A percentile compares a stretch with the other conserved stretches of the same genome.
Conservation (phyloP, 2,329 filamentous ascomycete species). For the Corinectria fuckeliana region DNA sequence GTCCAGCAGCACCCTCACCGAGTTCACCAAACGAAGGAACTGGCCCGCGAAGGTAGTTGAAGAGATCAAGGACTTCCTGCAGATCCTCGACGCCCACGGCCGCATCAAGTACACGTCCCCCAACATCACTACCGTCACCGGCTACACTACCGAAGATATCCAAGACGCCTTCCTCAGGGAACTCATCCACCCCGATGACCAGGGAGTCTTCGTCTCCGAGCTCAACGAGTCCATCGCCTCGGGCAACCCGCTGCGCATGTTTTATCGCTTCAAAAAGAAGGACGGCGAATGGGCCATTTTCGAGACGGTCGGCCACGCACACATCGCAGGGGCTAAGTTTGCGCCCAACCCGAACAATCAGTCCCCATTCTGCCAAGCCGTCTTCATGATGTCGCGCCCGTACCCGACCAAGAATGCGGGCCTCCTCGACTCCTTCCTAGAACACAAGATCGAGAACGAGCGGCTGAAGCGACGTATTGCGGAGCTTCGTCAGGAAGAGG, state of each 20-base stretch:
- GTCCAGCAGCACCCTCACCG: conserved; percentile 56
- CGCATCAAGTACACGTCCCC: conserved; percentile 87
- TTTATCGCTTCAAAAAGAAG: conserved; percentile 81
- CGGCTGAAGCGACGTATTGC: conserved; percentile 82
- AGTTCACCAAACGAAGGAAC: conserved; percentile 68
- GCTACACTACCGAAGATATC: conserved; percentile 74
- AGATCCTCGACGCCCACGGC: conserved; percentile 85
- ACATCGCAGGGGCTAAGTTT: conserved; percentile 75
- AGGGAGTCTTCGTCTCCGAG: conserved; percentile 81
- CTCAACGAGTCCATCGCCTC: conserved; percentile 88
- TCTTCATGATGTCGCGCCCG: conserved; percentile 91
- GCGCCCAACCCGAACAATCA: conserved; percentile 68
- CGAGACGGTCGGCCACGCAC: conserved; percentile 91
- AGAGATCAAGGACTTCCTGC: conserved; percentile 86
- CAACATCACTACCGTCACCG: conserved; percentile 75
- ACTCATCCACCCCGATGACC: conserved; percentile 85
- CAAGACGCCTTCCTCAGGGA: conserved; percentile 79
- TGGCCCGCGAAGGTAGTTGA: conserved; percentile 91
- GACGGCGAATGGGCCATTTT: conserved; percentile 81
- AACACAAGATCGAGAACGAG: conserved; percentile 97
- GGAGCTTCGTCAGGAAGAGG: conserved; percentile 84
- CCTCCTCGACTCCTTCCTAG: conserved; percentile 88
- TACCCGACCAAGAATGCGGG: conserved; percentile 89
- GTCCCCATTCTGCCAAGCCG: conserved; percentile 79
- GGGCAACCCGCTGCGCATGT: conserved; percentile 80